Base-by-base conservation (phyloP, 2,329 filamentous ascomycete genomes). In the Hypoxylon sp. region DNA sequence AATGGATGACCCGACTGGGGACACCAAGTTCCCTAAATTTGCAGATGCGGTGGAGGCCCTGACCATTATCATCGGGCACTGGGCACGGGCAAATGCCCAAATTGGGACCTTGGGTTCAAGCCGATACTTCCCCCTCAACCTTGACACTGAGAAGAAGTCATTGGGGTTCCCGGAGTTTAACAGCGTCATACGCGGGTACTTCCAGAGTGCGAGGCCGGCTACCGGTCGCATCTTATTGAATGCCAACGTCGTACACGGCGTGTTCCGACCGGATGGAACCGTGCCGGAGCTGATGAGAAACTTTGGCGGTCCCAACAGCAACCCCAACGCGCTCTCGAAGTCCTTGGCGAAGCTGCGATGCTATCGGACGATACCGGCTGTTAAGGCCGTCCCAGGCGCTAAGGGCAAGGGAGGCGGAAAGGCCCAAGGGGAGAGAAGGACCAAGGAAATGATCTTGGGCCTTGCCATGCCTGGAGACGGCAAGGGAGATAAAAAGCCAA, bases 201-300 rank as follows among this genome's bases (percentile, higher is more conserved):
- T 86, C 58, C 83, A 85, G 69, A 86, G 84, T 30, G 79, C 82
- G 2, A 82, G 85, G 5, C 76, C 84, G 0, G 81, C 81, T 0
- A 87, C 85, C 0, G 84, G 84, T 1, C 78, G 84, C 0, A 68
- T 87, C 1, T 78, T 88, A 0, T 74, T 87, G 24, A 88, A 88
- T 63, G 77, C 79, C 48, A 87, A 88, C 58, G 81, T 86, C 8
- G 82, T 82, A 0, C 81, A 86, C 64, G 82, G 81, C 2, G 79
- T 86, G 17, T 87, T 87, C 72, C 82, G 79, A 10, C 71, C 76
- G 3, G 66, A 74, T 1, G 79, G 81, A 1, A 62, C 61, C 0
- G 65, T 85, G 2, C 66, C 68, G 0, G 62, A 76, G 0, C 65
- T 84, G 4, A 79, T 81, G 22, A 37, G 64, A 2, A 44, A 56